Evolutionary conservation across 2,329 filamentous ascomycete species (phyloP).

Genomic region (Stemphylium lycopersici): DNA sequence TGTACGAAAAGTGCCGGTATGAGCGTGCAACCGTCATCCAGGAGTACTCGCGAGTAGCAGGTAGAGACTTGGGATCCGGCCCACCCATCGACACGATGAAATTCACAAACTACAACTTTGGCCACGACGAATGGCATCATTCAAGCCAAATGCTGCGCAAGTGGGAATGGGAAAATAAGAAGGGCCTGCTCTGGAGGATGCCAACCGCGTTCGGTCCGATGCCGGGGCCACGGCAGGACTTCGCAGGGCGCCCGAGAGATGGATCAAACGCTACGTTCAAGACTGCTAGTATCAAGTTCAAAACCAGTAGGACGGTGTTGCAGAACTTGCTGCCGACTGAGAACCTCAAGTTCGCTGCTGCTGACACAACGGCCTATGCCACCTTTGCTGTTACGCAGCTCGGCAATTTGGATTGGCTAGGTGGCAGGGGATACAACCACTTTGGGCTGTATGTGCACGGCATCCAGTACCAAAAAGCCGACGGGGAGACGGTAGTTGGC

Average conservation of each 20-base stretch:
- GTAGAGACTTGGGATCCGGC: constrained; percentile 53
- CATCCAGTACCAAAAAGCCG: constrained; percentile 60
- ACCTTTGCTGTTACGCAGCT: constrained; percentile 50
- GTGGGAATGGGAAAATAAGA: constrained; percentile 56
- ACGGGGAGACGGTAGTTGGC: constrained; percentile 57
- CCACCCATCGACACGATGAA: constrained; percentile 43
- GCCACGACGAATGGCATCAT: constrained; percentile 65
- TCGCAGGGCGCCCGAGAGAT: constrained; percentile 27
- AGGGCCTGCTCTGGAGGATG: constrained; percentile 50
- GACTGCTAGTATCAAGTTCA: constrained; percentile 51
- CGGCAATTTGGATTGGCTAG: constrained; percentile 64
- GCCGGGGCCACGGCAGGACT: constrained; percentile 49
- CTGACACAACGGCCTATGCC: constrained; percentile 49
- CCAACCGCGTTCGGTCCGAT: constrained; percentile 51
- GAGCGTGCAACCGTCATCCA: constrained; percentile 65
- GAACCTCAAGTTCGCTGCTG: constrained; percentile 45
- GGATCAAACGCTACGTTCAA: constrained; percentile 40
- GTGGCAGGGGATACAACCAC: constrained; percentile 63
- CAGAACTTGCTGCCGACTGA: constrained; percentile 49
- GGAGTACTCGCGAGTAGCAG: constrained; percentile 61
- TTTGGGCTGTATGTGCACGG: constrained; percentile 68
- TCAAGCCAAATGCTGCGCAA: constrained; percentile 58
- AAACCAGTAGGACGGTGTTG: constrained; percentile 49
- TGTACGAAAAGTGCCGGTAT: constrained; percentile 66
- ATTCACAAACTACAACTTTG: constrained; percentile 60